Evolutionary conservation across 371 early-diverging fungal species (phyloP).

Genomic region (Hamiltosporidium magnivora): DNA sequence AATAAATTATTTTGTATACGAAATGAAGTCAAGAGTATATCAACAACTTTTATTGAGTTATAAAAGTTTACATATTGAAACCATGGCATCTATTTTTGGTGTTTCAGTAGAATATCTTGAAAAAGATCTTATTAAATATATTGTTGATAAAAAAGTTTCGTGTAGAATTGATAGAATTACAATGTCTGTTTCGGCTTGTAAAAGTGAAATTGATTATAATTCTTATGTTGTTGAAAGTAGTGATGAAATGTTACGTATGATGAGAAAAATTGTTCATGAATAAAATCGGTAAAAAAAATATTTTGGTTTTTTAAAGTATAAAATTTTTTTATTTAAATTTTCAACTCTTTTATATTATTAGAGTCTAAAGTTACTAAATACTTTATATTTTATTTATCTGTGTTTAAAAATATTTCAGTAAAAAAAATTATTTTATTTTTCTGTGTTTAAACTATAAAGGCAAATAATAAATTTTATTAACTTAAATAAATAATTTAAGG

Average conservation of each 20-base stretch:
- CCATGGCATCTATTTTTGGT: slow-evolving; percentile 50
- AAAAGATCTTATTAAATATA: slow-evolving; percentile 46
- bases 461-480: no score
- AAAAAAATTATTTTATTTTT: no score
- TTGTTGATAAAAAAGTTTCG: slow-evolving; percentile 33
- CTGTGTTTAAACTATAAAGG: no score
- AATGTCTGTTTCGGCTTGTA: slow-evolving; percentile 13
- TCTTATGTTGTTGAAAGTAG: slow-evolving; percentile 12
- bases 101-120: slow-evolving; percentile 43
- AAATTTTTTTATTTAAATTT: no score
- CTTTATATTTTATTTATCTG: no score
- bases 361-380: no score
- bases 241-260: slow-evolving; percentile 10
- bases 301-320: background rate
- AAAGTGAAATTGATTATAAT: background rate
- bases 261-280: slow-evolving; percentile 17
- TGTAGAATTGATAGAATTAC: slow-evolving; percentile 48
- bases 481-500: no score
- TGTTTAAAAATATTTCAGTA: no score
- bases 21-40: slow-evolving; percentile 47
- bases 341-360: no score
- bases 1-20: slow-evolving; percentile 45
- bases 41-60: slow-evolving; percentile 52
- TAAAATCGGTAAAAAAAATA: background rate
- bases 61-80: slow-evolving; percentile 36